Evolutionary conservation across 2,329 filamentous ascomycete species (phyloP).

Genomic region (Ophiostoma angusticollis): DNA sequence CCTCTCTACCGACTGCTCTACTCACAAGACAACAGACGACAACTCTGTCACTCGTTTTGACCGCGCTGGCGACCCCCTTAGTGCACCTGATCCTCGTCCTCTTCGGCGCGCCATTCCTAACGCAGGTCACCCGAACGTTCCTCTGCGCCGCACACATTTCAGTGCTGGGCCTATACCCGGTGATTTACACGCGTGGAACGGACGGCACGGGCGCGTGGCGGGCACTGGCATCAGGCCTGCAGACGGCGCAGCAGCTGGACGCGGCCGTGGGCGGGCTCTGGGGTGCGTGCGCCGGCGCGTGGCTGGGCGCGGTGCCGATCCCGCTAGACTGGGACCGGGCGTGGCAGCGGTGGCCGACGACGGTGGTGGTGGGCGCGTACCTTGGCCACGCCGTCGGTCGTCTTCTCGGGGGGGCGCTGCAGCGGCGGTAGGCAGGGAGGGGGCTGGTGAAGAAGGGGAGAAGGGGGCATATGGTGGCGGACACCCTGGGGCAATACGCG

Average conservation of each 20-base stretch:
- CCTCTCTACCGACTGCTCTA: conserved; percentile 5
- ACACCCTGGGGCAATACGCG: too few relatives aligned
- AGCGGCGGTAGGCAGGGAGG: conserved; percentile 23
- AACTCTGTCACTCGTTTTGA: conserved; percentile 41
- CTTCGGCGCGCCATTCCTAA: conserved; percentile 82
- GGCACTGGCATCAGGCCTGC: conserved; percentile 45
- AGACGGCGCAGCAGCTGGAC: conserved; percentile 49
- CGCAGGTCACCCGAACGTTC: conserved; percentile 64
- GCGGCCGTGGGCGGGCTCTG: conserved; percentile 70
- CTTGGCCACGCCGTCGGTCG: conserved; percentile 63
- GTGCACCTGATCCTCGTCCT: conserved; percentile 59
- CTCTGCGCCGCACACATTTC: conserved; percentile 73
- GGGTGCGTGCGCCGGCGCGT: conserved; percentile 71
- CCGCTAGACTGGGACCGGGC: conserved; percentile 97
- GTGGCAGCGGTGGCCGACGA: conserved; percentile 97
- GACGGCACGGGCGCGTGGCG: conserved; percentile 56
- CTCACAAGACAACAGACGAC: conserved; percentile 24
- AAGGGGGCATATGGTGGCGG: not conserved
- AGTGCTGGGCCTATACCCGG: conserved; percentile 61
- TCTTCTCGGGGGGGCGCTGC: conserved; percentile 39
- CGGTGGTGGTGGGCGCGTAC: conserved; percentile 74
- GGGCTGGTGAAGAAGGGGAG: not conserved
- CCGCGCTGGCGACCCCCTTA: conserved; percentile 54
- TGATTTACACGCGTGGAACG: conserved; percentile 78
- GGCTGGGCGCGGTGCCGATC: conserved; percentile 90